Evolutionary conservation across 2,329 filamentous ascomycete genomes (phyloP).

Genomic region (Biscogniauxia mediterranea): DNA sequence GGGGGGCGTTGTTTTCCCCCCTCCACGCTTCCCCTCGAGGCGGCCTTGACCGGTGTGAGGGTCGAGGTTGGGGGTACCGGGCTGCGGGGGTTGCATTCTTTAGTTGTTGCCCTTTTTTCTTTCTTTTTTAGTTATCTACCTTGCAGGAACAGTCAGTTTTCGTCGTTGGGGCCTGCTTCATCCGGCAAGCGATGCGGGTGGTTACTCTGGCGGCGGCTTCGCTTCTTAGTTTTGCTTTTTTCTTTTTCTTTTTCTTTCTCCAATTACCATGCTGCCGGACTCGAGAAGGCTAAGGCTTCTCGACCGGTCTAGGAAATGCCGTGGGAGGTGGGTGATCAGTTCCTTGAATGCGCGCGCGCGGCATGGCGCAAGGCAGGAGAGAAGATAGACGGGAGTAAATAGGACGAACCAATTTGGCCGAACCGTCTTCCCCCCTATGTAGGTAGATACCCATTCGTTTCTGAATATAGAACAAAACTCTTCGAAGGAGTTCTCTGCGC

Average conservation of each 20-base stretch:
- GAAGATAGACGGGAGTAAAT: too few relatives aligned
- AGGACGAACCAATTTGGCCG: neutral
- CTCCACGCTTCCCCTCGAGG: neutral
- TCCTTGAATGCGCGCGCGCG: neutral
- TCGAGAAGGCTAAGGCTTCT: neutral
- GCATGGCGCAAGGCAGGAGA: neutral
- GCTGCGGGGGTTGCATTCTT: neutral
- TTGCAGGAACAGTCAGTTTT: neutral
- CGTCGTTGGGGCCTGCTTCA: neutral
- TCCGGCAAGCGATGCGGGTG: neutral
- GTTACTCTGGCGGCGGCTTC: neutral
- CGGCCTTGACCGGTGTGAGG: neutral
- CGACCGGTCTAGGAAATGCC: conserved; percentile 1
- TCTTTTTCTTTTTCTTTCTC: too few relatives aligned
- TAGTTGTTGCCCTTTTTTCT: neutral
- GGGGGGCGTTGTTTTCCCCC: too few relatives aligned
- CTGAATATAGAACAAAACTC: neutral
- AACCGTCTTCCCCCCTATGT: neutral
- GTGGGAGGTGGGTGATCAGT: neutral
- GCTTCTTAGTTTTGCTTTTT: neutral
- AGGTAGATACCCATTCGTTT: neutral
- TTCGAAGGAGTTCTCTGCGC: neutral
- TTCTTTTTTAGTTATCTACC: too few relatives aligned
- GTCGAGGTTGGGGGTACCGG: neutral
- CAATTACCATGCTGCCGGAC: neutral